phyloP scores from a whole-genome alignment of 495 filamentous ascomycete species.

The Podospora anserina region DNA sequence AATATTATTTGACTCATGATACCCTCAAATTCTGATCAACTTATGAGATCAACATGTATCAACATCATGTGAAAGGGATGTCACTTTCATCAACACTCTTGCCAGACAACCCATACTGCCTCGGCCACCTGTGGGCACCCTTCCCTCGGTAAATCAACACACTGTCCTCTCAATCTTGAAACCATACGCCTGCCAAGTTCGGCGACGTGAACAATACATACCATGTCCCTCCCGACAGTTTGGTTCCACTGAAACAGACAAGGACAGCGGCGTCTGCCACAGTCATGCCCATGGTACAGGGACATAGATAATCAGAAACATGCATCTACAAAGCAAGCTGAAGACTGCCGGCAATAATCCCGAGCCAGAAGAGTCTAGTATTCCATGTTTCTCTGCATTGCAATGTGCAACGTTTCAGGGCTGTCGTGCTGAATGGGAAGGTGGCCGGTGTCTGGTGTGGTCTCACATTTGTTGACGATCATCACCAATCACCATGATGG shows the following conservation, averaged over 20 bases:
- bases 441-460: background rate
- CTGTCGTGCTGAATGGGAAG: background rate
- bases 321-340: background rate
- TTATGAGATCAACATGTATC: background rate
- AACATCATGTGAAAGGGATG: background rate
- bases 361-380: background rate
- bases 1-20: background rate
- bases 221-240: background rate
- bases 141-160: background rate
- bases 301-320: background rate
- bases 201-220: background rate
- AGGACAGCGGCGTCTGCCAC: background rate
- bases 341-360: background rate
- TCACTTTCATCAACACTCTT: background rate
- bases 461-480: background rate
- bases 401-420: background rate
- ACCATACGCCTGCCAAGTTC: background rate
- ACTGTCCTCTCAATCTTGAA: background rate
- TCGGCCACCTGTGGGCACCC: background rate
- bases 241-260: slow-evolving; percentile 1
- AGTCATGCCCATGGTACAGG: background rate
- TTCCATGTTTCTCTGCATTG: background rate
- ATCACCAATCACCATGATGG: background rate
- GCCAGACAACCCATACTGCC: background rate
- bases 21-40: background rate